phyloP scores from a whole-genome alignment of 1,284 basidiomycete species.

The Pascua sp. region DNA sequence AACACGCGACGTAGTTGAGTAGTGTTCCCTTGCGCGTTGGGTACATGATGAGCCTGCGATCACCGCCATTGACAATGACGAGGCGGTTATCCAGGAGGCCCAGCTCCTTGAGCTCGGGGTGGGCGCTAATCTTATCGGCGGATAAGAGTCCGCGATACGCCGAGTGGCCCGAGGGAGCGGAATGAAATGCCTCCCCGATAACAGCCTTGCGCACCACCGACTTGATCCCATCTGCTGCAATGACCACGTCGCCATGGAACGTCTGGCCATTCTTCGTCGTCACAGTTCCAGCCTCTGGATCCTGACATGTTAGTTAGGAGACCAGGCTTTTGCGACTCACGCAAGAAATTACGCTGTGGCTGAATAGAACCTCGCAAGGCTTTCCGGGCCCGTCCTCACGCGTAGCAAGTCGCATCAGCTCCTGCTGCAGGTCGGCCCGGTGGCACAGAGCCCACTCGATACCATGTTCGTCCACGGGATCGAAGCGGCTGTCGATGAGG shows the following conservation, averaged over 20 bases:
- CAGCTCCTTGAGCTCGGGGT: slow-evolving; percentile 16
- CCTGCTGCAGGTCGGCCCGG: slow-evolving; percentile 38
- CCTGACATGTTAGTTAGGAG: slow-evolving; percentile 5
- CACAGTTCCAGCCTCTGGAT: slow-evolving; percentile 24
- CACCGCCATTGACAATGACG: slow-evolving; percentile 21
- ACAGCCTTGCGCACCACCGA: slow-evolving; percentile 24
- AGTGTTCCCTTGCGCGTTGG: slow-evolving; percentile 24
- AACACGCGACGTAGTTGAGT: slow-evolving; percentile 32
- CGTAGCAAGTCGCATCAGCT: slow-evolving; percentile 28
- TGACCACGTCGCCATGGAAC: slow-evolving; percentile 27
- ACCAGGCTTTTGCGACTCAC: not conserved
- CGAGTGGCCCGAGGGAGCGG: slow-evolving; percentile 29
- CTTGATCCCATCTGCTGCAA: slow-evolving; percentile 42
- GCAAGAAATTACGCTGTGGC: not conserved
- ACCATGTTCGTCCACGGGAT: slow-evolving; percentile 11
- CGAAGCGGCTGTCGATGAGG: slow-evolving; percentile 3
- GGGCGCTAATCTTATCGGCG: slow-evolving; percentile 16
- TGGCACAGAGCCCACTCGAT: slow-evolving; percentile 31
- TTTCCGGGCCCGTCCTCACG: slow-evolving; percentile 14
- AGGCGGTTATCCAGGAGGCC: slow-evolving; percentile 13
- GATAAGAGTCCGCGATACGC: slow-evolving; percentile 34
- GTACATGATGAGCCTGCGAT: slow-evolving; percentile 26
- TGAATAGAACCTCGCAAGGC: not conserved
- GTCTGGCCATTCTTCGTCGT: slow-evolving; percentile 24
- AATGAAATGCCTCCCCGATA: slow-evolving; percentile 18